Conservation (phyloP, 441 rosid genomes). For the Bocquillonia castaneifolia region DNA sequence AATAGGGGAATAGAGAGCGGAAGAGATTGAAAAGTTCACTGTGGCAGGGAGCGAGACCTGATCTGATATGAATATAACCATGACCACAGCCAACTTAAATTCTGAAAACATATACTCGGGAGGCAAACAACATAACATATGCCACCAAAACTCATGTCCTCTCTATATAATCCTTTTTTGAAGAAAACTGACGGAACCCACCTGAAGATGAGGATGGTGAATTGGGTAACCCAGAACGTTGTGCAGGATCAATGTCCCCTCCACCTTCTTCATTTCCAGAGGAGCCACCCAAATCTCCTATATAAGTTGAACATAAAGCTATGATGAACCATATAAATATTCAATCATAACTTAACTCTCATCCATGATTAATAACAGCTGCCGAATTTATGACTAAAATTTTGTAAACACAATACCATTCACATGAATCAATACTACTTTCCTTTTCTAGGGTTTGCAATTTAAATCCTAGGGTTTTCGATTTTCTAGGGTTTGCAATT, state of each 20-base stretch:
- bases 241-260: conserved; percentile 46
- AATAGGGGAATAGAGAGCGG: conserved; percentile 52
- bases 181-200: conserved; percentile 98
- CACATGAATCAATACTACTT: too few relatives aligned
- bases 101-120: conserved; percentile 63
- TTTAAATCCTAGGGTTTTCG: too few relatives aligned
- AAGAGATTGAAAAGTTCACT: conserved; percentile 60
- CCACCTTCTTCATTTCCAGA: conserved; percentile 52
- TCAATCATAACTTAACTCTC: too few relatives aligned
- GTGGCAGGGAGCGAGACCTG: conserved; percentile 70
- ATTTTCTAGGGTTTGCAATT: too few relatives aligned
- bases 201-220: conserved; percentile 98
- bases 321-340: too few relatives aligned
- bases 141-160: conserved; percentile 71
- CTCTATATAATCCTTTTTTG: conserved; percentile 75
- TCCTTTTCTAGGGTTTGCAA: too few relatives aligned
- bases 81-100: conserved; percentile 66
- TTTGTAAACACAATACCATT: too few relatives aligned
- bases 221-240: conserved; percentile 73
- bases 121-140: conserved; percentile 57
- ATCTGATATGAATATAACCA: conserved; percentile 61
- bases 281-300: conserved; percentile 97
- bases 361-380: too few relatives aligned
- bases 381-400: too few relatives aligned
- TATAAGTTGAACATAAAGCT: conserved; percentile 3